These are phyloP conservation scores for Fusarium denticulatum DNA, from an alignment of 2,329 filamentous ascomycete species.

Conservation along the genomic window DNA sequence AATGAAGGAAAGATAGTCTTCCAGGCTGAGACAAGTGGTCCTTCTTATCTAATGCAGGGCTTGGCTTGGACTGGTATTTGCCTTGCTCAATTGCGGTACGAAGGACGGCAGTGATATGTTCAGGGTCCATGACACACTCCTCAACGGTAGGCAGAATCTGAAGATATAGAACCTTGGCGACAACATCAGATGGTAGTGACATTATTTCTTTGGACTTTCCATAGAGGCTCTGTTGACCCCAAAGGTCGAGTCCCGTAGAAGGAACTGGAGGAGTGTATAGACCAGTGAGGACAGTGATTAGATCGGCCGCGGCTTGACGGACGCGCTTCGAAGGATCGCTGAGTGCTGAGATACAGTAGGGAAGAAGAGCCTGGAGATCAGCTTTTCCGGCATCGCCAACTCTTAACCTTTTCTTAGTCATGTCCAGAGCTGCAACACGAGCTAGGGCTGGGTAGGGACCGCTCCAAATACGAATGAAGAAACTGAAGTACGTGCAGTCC, in stretches of 20 bases:
- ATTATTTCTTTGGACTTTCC: constrained; percentile 63
- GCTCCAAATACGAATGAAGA: constrained; percentile 80
- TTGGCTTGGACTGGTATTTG: constrained; percentile 49
- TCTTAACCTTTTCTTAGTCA: constrained; percentile 68
- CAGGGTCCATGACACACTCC: constrained; percentile 84
- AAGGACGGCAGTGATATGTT: constrained; percentile 73
- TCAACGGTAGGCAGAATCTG: constrained; percentile 81
- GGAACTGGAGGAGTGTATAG: constrained; percentile 54
- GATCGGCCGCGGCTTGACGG: constrained; percentile 76
- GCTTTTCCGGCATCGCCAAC: constrained; percentile 57
- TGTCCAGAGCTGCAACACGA: constrained; percentile 74
- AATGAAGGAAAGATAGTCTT: constrained; percentile 73
- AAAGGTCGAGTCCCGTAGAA: constrained; percentile 57
- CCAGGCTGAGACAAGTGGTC: constrained; percentile 67
- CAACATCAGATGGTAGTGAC: constrained; percentile 68
- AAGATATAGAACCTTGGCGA: constrained; percentile 69
- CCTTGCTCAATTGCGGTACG: constrained; percentile 53
- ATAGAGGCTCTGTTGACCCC: constrained; percentile 75
- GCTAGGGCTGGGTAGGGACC: constrained; percentile 75
- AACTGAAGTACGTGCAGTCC: constrained; percentile 75
- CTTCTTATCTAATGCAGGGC: constrained; percentile 59
- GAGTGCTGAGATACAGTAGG: constrained; percentile 80
- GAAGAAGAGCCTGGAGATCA: constrained; percentile 84
- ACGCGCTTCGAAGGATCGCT: constrained; percentile 80
- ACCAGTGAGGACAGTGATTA: constrained; percentile 66